A percentile compares a stretch with the other conserved stretches of the same genome.
phyloP scores from a whole-genome alignment of 2,329 filamentous ascomycete genomes.

The Botrytis deweyae region DNA sequence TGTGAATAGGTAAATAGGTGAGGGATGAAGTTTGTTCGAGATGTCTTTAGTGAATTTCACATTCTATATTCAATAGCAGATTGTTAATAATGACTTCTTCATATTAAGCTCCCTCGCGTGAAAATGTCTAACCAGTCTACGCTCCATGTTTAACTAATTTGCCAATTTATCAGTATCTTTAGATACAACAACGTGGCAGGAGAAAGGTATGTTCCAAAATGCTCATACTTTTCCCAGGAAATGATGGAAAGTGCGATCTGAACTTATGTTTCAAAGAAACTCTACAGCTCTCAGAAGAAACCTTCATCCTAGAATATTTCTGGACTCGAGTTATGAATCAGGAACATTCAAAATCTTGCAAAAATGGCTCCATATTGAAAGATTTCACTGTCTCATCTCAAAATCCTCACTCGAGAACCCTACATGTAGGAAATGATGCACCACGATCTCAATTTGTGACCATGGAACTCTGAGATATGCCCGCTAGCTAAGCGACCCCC shows the following conservation, averaged over 20 bases:
- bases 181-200: neutral
- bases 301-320: too few relatives aligned
- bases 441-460: neutral
- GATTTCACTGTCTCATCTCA: too few relatives aligned
- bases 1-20: neutral
- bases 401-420: neutral
- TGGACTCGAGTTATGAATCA: neutral
- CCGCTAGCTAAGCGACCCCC: neutral
- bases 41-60: neutral
- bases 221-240: neutral
- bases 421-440: neutral
- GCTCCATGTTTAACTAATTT: neutral
- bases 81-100: neutral
- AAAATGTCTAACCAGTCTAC: neutral
- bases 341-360: neutral
- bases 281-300: neutral
- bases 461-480: neutral
- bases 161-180: too few relatives aligned
- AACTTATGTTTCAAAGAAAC: neutral
- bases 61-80: neutral
- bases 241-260: neutral
- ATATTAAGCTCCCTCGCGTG: neutral
- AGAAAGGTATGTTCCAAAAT: neutral
- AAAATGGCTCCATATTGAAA: neutral
- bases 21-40: neutral